phyloP scores from a whole-genome alignment of 2,329 filamentous ascomycete species.

The Xylaria sp. region DNA sequence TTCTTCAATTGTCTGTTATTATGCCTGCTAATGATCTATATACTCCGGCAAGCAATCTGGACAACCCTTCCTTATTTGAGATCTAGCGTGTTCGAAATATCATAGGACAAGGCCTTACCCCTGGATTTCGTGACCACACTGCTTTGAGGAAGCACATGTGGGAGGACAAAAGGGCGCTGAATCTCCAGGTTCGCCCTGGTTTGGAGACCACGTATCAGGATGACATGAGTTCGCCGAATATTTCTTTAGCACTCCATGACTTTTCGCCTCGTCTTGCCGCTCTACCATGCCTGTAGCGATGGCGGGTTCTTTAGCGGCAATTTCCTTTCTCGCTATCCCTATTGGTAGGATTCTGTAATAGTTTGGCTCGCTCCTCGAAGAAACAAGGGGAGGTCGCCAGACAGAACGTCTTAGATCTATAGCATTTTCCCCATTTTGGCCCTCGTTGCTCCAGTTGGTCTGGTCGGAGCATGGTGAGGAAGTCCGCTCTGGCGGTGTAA shows the following conservation, averaged over 20 bases:
- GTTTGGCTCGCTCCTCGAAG: background rate
- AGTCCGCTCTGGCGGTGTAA: slow-evolving; percentile 14
- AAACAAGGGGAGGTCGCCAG: background rate
- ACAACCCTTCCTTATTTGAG: background rate
- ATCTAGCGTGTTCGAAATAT: background rate
- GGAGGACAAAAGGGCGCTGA: slow-evolving; percentile 47
- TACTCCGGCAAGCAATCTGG: background rate
- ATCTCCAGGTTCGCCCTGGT: slow-evolving; percentile 46
- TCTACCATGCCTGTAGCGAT: background rate
- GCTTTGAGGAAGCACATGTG: slow-evolving; percentile 37
- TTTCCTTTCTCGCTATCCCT: slow-evolving; percentile 1
- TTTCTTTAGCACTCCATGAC: background rate
- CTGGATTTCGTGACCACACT: slow-evolving; percentile 21
- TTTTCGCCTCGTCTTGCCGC: background rate
- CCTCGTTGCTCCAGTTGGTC: background rate
- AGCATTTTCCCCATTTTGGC: background rate
- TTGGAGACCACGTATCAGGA: slow-evolving; percentile 45
- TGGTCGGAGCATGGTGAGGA: slow-evolving; percentile 27
- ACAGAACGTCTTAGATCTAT: background rate
- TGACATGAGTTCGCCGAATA: slow-evolving; percentile 39
- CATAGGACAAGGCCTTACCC: background rate
- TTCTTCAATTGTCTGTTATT: background rate
- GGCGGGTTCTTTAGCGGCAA: slow-evolving; percentile 6
- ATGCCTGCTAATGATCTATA: background rate
- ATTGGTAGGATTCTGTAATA: background rate